Conservation (phyloP, 768 basidiomycete species). For the Tulasnella sp. region DNA sequence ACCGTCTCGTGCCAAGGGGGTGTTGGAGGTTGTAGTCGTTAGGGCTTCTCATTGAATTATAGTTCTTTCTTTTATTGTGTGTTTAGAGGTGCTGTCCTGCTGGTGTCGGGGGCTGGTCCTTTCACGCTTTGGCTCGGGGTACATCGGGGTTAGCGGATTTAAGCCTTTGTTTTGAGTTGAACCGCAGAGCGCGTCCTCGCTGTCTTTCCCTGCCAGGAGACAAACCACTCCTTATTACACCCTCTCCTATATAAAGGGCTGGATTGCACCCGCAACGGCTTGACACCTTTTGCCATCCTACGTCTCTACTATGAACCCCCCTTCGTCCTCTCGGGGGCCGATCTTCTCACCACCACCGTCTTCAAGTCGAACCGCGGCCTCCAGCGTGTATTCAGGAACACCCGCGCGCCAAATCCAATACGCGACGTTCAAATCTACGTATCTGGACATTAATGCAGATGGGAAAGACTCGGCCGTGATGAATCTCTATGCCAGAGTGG, state of each 20-base stretch:
- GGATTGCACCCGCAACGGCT: background rate
- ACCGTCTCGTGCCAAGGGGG: background rate
- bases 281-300: background rate
- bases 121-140: background rate
- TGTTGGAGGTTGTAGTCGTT: background rate
- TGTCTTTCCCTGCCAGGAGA: background rate
- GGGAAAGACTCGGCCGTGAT: background rate
- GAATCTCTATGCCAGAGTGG: background rate
- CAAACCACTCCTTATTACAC: constrained; percentile 11
- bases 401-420: background rate
- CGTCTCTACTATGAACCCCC: background rate
- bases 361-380: background rate
- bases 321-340: constrained; percentile 1
- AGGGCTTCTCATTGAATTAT: background rate
- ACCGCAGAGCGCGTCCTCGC: constrained; percentile 10
- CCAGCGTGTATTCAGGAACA: background rate
- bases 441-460: background rate
- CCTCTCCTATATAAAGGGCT: background rate
- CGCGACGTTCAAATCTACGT: background rate
- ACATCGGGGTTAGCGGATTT: background rate
- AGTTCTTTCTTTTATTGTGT: background rate
- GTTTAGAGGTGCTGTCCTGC: background rate
- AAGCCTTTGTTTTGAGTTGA: background rate
- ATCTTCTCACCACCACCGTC: background rate
- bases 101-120: background rate